Base-by-base conservation (phyloP, 2,329 filamentous ascomycete genomes). In the Cladophialophora exuberans region DNA sequence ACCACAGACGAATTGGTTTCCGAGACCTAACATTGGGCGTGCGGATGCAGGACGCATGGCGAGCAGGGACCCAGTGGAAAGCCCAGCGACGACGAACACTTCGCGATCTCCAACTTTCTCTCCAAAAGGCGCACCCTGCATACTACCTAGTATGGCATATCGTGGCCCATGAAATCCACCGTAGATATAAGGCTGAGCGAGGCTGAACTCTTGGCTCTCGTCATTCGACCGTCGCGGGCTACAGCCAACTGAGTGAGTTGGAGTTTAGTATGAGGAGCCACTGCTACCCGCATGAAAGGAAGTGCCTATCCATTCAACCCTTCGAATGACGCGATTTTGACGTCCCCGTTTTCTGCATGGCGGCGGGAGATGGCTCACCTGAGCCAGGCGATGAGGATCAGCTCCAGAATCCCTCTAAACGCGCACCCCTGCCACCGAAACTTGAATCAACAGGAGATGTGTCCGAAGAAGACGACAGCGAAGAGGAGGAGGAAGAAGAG, bases 401-500 rank as follows among this genome's bases (percentile, higher is more conserved):
- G 43, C 56, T 18, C 31, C 50, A 54, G 26, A 35, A 39, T 20
- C 36, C 33, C 28, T 17, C 39, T 31, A 36, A 22, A 38, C 22
- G 18, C 5, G 43, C 31, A 15, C 44, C 43, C 18, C 36, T 47
- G 42, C 48, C 52, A 26, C 26, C 36, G 23, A 49, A 53, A 15
- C 33, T 50, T 18, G 42, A 50, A n/a, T 23, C 49, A 23, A 52
- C 49, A 15, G 49, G 45, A 31, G 59, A 62, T 23, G 59, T 62
- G 13, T 52, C 47, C 25, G 52, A 72, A 2, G 73, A 72, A 0
- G 82, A 84, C 0, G 82, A 84, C 0, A 42, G 39, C 39, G 83
- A 85, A 11, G 90, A 95, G 0, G 90, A 92, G 0, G 91, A 94
- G 2, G 92, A 97, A 4, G 93, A 97, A 15, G 93, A 97, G 73